A percentile compares a stretch with the other conserved stretches of the same genome.
These are phyloP conservation scores for Angophora floribunda DNA, from an alignment of 345 rosid genomes.

Conservation along the genomic window DNA sequence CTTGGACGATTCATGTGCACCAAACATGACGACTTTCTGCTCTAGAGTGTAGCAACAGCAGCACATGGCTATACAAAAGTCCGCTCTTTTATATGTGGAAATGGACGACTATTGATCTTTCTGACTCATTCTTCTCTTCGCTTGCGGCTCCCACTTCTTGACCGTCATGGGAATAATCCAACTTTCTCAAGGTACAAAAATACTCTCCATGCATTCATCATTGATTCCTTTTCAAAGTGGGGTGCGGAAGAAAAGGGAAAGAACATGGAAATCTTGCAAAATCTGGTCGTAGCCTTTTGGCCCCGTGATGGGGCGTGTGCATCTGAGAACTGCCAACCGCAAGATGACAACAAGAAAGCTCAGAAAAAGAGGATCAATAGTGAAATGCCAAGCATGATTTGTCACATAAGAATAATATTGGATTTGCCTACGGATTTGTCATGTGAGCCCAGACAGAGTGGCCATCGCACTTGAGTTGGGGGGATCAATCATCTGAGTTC, in stretches of 20 bases:
- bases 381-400: not conserved
- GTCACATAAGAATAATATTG: not conserved
- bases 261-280: not conserved
- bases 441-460: not conserved
- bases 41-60: not conserved
- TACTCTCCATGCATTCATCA: not conserved
- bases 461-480: not conserved
- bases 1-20: not conserved
- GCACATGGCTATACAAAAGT: not conserved
- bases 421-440: not conserved
- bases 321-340: not conserved
- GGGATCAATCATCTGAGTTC: not conserved
- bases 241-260: not conserved
- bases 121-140: not conserved
- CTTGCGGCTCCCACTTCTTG: not conserved
- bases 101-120: not conserved
- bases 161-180: not conserved
- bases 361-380: not conserved
- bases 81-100: not conserved
- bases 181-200: not conserved
- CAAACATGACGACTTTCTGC: not conserved
- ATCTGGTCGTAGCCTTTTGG: not conserved
- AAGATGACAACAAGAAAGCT: not conserved
- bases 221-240: not conserved
- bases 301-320: not conserved